A percentile compares a stretch with the other conserved stretches of the same genome.
phyloP scores from a whole-genome alignment of 2,329 filamentous ascomycete species.

The Ilyonectria destructans region DNA sequence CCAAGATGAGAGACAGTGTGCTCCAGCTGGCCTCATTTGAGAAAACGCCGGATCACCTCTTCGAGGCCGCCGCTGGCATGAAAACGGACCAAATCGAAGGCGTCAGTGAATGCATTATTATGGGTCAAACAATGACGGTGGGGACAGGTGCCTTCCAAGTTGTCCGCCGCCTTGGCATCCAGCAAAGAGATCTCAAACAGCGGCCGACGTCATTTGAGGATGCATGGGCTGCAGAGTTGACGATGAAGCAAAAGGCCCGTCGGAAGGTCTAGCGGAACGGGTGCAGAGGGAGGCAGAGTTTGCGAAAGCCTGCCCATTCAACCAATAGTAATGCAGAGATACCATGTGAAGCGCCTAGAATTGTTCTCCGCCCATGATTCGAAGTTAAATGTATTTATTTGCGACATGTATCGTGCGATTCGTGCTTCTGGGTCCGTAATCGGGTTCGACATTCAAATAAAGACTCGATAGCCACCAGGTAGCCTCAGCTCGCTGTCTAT shows the following conservation, averaged over 20 bases:
- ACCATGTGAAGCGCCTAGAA: conserved; percentile 22
- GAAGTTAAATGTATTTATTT: neutral
- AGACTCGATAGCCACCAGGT: too few relatives aligned
- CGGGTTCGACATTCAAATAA: too few relatives aligned
- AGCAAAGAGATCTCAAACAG: conserved; percentile 69
- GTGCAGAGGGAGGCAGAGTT: neutral
- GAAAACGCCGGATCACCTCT: conserved; percentile 97
- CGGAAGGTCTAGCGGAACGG: conserved; percentile 35
- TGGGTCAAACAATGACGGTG: conserved; percentile 94
- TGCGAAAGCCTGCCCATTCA: neutral
- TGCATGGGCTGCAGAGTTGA: conserved; percentile 64
- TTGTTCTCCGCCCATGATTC: neutral
- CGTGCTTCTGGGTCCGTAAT: too few relatives aligned
- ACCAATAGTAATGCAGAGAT: conserved; percentile 29
- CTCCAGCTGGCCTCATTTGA: conserved; percentile 96
- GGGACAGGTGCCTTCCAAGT: conserved; percentile 96
- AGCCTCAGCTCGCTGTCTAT: too few relatives aligned
- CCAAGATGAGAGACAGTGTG: conserved; percentile 96
- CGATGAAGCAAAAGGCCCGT: conserved; percentile 41
- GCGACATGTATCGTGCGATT: too few relatives aligned
- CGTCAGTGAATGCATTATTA: conserved; percentile 97
- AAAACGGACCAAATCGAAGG: conserved; percentile 95
- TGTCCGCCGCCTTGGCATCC: conserved; percentile 82
- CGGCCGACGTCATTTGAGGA: conserved; percentile 82
- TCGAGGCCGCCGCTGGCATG: conserved; percentile 93